Evolutionary conservation across 352 stramenopile genomes (phyloP), one percentile per base, ranked within the genome.

Genomic region (Globisporangium iwayamae): DNA sequence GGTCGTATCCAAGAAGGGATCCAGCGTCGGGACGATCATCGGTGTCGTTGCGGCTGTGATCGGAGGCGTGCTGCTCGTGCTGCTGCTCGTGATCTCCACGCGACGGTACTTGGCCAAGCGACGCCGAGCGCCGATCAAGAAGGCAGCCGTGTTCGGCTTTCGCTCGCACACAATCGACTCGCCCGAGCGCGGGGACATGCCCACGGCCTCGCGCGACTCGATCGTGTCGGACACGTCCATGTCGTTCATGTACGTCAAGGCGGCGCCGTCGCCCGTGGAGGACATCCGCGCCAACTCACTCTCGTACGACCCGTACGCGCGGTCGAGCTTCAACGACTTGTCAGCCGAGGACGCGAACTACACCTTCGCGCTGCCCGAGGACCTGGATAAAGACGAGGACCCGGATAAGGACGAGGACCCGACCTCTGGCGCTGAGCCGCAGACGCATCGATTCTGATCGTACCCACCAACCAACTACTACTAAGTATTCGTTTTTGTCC

Each of bases 181-280:
- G 43, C 64, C 56, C 14, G 76, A 70, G 7, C 76, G 78, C 11
- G 52, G 52, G 28, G 70, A 84, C 20, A 54, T 77, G 32, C 72
- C 64, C 3, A 78, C 76, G 1, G 72, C 74, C 51, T 85, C 76
- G 1, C 73, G 66, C 34, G 55, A 78, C 8, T 75, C 69, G 50
- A 66, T 64, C 32, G 63, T 39, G 16, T 86, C 75, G 16, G 73
- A 81, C 11, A 70, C 80, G 32, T 83, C 77, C 1, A 72, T 76
- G 20, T 67, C 70, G 54, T 84, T 84, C 64, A 78, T 82, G 71
- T 84, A 83, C 47, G 64, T 82, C 41, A 83, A 83, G 57, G 75
- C 73, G 10, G 67, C 70, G 56, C 67, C 57, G 7, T 84, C 73
- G 14, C 71, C 77, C 18, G 48, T 81, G 36, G 73, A 76, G 51